Percentiles rank a stretch among this genome's conserved stretches.
Conservation (phyloP, 2,329 filamentous ascomycete genomes). For the Apiospora hydei region DNA sequence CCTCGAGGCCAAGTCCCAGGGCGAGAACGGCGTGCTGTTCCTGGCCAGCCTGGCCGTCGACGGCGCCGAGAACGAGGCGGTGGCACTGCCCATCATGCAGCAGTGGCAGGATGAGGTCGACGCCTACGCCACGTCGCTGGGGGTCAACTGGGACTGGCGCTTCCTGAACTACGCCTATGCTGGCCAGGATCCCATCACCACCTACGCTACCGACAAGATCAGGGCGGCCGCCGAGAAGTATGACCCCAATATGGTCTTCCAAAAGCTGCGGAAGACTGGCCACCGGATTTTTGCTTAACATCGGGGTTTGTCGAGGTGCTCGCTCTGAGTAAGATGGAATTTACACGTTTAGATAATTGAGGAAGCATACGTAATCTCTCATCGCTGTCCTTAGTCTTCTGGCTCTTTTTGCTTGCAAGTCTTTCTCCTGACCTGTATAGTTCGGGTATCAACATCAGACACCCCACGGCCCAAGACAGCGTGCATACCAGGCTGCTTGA, state of each 20-base stretch:
- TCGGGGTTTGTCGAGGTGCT: no score
- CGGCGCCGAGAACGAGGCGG: constrained; percentile 37
- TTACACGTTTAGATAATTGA: no score
- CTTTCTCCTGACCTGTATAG: no score
- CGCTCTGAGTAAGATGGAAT: no score
- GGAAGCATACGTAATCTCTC: no score
- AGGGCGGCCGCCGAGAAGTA: constrained; percentile 43
- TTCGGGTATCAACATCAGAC: no score
- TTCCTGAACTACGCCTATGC: constrained; percentile 48
- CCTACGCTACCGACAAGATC: constrained; percentile 45
- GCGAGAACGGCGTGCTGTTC: constrained; percentile 21
- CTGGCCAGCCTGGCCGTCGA: constrained; percentile 32
- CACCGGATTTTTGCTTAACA: not conserved
- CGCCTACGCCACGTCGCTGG: constrained; percentile 29
- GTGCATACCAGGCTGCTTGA: not conserved
- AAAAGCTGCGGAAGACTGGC: not conserved
- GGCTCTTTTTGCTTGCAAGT: no score
- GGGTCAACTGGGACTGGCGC: constrained; percentile 39
- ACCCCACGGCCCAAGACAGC: no score
- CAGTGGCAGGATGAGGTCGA: constrained; percentile 41
- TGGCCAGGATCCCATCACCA: constrained; percentile 40
- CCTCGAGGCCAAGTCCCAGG: constrained; percentile 8
- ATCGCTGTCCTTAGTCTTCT: no score
- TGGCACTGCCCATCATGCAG: constrained; percentile 41
- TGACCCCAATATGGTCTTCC: constrained; percentile 45